phyloP scores from a whole-genome alignment of 371 early-diverging fungal genomes.

The Smittium culicis region DNA sequence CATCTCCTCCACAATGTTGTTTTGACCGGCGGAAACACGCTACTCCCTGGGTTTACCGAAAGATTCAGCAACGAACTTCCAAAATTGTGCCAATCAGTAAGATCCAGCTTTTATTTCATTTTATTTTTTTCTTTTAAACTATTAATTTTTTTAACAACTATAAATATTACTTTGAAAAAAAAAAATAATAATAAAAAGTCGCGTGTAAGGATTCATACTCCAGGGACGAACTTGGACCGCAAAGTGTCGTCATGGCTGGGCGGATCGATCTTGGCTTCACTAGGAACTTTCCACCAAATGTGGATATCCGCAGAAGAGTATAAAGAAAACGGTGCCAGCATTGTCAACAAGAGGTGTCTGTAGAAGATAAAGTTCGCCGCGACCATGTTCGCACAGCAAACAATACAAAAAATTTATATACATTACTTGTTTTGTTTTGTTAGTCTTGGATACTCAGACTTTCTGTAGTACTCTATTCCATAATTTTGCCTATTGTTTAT shows the following conservation, averaged over 20 bases:
- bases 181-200: too few species aligned
- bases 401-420: too few species aligned
- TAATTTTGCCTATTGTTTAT: too few species aligned
- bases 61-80: conserved; percentile 22
- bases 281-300: conserved; percentile 91
- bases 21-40: conserved; percentile 77
- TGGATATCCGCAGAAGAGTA: conserved; percentile 93
- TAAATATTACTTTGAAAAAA: too few species aligned
- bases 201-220: conserved; percentile 65
- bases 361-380: conserved; percentile 17
- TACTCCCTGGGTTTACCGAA: conserved; percentile 77
- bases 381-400: not conserved
- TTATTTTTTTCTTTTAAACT: not conserved
- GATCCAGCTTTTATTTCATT: too few species aligned
- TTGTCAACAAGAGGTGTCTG: conserved; percentile 76
- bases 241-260: conserved; percentile 90
- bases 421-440: too few species aligned
- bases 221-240: conserved; percentile 64
- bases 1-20: conserved; percentile 65
- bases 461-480: too few species aligned
- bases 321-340: conserved; percentile 68
- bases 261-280: conserved; percentile 85
- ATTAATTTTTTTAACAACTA: too few species aligned
- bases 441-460: too few species aligned
- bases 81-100: not conserved